Conservation (phyloP, 2,329 filamentous ascomycete genomes). For the Fusarium transvaalense region DNA sequence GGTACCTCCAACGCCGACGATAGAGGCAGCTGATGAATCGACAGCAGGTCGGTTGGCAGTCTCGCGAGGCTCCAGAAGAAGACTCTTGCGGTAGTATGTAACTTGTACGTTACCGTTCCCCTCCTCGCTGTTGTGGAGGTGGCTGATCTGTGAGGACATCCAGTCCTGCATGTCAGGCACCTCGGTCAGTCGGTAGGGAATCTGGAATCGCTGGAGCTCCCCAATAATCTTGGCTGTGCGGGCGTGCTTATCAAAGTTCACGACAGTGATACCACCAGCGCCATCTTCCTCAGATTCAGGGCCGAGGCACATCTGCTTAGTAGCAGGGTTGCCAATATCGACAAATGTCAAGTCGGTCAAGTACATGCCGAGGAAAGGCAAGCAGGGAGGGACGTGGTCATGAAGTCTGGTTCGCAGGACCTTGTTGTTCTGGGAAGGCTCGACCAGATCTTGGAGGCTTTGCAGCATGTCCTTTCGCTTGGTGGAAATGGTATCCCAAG, state of each 20-base stretch:
- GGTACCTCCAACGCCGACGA: slow-evolving; percentile 48
- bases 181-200: slow-evolving; percentile 86
- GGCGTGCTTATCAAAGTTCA: slow-evolving; percentile 98
- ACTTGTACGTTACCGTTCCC: slow-evolving; percentile 71
- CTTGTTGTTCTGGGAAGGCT: slow-evolving; percentile 91
- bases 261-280: slow-evolving; percentile 77
- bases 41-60: slow-evolving; percentile 50
- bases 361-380: slow-evolving; percentile 97
- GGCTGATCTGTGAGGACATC: slow-evolving; percentile 84
- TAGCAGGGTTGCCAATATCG: slow-evolving; percentile 91
- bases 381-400: slow-evolving; percentile 88
- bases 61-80: slow-evolving; percentile 84
- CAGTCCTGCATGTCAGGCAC: slow-evolving; percentile 92
- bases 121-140: slow-evolving; percentile 73
- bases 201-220: slow-evolving; percentile 95
- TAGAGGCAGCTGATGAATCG: slow-evolving; percentile 52
- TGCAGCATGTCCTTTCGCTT: slow-evolving; percentile 87
- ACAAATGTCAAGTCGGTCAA: slow-evolving; percentile 96
- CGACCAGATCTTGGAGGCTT: slow-evolving; percentile 84
- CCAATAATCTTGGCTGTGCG: slow-evolving; percentile 96
- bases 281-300: slow-evolving; percentile 69
- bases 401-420: slow-evolving; percentile 85
- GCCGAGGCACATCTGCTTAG: slow-evolving; percentile 73
- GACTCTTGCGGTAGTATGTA: slow-evolving; percentile 81
- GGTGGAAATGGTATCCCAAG: slow-evolving; percentile 88